Evolutionary conservation across 1,284 basidiomycete species (phyloP), one percentile per base, ranked within the genome.

Genomic region (Crepidotus sp.): DNA sequence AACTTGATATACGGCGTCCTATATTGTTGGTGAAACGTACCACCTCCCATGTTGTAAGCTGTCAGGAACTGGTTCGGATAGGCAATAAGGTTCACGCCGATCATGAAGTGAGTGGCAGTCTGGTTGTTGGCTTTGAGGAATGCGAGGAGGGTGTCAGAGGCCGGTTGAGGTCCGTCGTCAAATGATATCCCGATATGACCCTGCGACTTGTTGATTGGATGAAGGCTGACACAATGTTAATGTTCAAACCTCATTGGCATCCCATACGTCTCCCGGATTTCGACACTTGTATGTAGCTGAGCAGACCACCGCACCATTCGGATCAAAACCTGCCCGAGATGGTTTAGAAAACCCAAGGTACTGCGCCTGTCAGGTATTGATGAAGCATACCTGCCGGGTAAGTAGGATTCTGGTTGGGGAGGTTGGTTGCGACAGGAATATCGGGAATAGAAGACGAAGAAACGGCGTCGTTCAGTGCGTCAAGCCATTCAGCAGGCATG

Each of bases 41-140:
- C 27, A 45, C 73, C 68, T 13, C 70, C 64, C 40, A 68, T 68
- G 18, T 70, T 59, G 55, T 74, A 78, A 2, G 76, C 76, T 10
- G 60, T 55, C 43, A 63, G 49, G 61, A 90, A 85, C 36, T 70
- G 55, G 19, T 69, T 58, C 7, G 76, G 71, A 58, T 82, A 66
- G 38, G 61, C 46, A 24, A 81, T 56, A 51, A 92, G 83, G 57
- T 87, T 81, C 24, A 68, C 55, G 21, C 89, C 89, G 54, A 93
- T 91, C 66, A 88, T 74, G 59, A 91, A 92, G 60, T 91, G 87
- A 1, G 88, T 92, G 1, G 78, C 76, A 6, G 59, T 69, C 45
- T 77, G 61, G 42, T 78, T 72, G 46, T 88, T 70, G n/a, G 64
- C 42, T 50, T 70, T 52, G 39, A 91, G 65, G 59, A 86, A 89